Evolutionary conservation across 176 grass and related monocot species (phyloP).

Genomic region (Carex parvula): DNA sequence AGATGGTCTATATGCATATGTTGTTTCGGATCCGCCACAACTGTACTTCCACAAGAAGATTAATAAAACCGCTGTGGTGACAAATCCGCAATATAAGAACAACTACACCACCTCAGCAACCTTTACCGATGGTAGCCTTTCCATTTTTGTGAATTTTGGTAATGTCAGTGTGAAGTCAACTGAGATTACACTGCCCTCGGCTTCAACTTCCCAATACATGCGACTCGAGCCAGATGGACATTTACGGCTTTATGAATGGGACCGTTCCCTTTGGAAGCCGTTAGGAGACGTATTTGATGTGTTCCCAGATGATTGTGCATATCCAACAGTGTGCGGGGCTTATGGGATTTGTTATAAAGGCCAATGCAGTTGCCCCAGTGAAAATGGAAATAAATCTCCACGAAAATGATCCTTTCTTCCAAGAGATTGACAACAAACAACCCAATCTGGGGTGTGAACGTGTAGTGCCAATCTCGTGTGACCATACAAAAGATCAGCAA

Average conservation of each 20-base stretch:
- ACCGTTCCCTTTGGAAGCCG: constrained; percentile 25
- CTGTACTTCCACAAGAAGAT: constrained; percentile 23
- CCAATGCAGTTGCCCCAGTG: constrained; percentile 38
- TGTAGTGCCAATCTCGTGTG: constrained; percentile 42
- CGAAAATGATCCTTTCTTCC: constrained; percentile 39
- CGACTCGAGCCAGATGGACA: constrained; percentile 22
- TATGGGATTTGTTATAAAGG: constrained; percentile 50
- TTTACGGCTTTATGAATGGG: constrained; percentile 31
- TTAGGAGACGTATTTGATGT: constrained; percentile 31
- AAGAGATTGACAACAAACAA: constrained; percentile 22
- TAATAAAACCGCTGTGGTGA: not conserved
- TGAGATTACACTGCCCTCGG: not conserved
- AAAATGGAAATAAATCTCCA: not conserved
- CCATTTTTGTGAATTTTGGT: constrained; percentile 10
- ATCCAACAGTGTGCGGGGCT: constrained; percentile 40
- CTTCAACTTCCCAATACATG: constrained; percentile 26
- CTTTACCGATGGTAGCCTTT: not conserved
- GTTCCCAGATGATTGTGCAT: constrained; percentile 44
- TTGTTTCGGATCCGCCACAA: not conserved
- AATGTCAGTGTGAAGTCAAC: constrained; percentile 21
- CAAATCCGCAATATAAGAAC: constrained; percentile 21
- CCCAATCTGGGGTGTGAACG: constrained; percentile 40
- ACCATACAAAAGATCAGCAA: constrained; percentile 39
- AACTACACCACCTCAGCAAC: constrained; percentile 21
- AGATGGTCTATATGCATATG: constrained; percentile 25